These are phyloP conservation scores for Fusarium sp. DNA, from an alignment of 2,329 filamentous ascomycete species.

Conservation along the genomic window DNA sequence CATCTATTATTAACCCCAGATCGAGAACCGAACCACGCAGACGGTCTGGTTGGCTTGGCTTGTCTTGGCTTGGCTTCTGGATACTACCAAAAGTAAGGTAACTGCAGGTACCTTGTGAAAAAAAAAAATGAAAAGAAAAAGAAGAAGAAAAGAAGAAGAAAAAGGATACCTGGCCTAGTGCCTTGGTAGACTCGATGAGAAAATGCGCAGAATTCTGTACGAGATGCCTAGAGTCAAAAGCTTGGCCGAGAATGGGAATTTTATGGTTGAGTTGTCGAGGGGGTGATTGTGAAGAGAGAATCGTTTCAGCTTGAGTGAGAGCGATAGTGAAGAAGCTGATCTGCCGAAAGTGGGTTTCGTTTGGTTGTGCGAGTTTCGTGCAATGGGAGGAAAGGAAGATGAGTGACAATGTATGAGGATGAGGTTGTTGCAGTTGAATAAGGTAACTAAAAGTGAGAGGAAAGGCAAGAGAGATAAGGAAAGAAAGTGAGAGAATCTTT, in stretches of 20 bases:
- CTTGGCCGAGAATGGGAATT: not conserved
- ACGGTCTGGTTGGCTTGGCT: constrained; percentile 17
- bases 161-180: not conserved
- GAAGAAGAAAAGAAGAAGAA: no score
- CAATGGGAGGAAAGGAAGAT: not conserved
- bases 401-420: not conserved
- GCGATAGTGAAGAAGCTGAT: not conserved
- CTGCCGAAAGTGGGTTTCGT: constrained; percentile 13
- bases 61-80: constrained; percentile 5
- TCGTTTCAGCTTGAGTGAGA: not conserved
- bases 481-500: constrained; percentile 3
- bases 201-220: not conserved
- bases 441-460: not conserved
- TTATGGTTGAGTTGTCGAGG: not conserved
- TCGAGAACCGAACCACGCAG: constrained; percentile 16
- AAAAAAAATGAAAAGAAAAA: not conserved
- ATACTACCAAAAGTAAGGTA: not conserved
- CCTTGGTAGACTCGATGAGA: not conserved
- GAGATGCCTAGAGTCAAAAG: not conserved
- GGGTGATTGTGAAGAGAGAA: not conserved
- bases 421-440: not conserved
- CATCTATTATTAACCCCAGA: constrained; percentile 37
- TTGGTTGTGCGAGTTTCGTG: constrained; percentile 2
- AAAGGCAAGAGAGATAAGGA: not conserved
- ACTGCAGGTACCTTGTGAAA: not conserved